Base-by-base conservation (phyloP, 2,329 filamentous ascomycete species). In the Colletotrichum eremochloae region DNA sequence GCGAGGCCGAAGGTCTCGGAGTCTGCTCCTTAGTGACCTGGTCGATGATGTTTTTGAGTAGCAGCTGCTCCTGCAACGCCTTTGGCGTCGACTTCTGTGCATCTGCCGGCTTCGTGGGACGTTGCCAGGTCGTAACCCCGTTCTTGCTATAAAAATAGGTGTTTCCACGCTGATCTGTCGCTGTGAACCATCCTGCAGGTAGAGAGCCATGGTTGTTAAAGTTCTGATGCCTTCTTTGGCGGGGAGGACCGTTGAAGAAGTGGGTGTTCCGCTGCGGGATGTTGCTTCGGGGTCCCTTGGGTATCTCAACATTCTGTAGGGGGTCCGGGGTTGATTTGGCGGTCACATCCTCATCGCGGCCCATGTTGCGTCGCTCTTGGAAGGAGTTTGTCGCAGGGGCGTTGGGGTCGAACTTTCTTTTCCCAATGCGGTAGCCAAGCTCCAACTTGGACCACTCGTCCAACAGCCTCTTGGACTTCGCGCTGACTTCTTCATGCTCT, bases 391-490 rank as follows among this genome's bases (percentile, higher is more conserved):
- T 76, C 80, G 81, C 74, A 80, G 74, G 83, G 60, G 86, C 89
- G 75, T 90, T 91, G 36, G 92, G 91, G 79, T 96, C 94, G 70
- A 93, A 84, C 84, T 97, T 97, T 84, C 96, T 94, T 69, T 96
- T 90, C 48, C 94, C 94, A 78, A 99, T 99, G 72, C 96, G 92
- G 82, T 98, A 99, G 8, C 91, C 96, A 46, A 97, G 88, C 80
- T 97, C 93, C 61, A 99, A 86, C 77, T 94, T 95, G 80, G 92
- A 93, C 96, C 96, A 99, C 75, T 92, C 92, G 11, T 94, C 90
- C 38, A 98, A 84, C 46, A 99, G 86, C 57, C 89, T 87, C 67
- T 88, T 88, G 6, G 96, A 91, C 77, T 92, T 92, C 29, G 88
- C 87, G 36, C 91, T 88, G 29, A 99, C 94, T 71, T 93, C 88